These are phyloP conservation scores for Epichloe brachyelytri DNA, from an alignment of 2,329 filamentous ascomycete genomes.

Conservation along the genomic window DNA sequence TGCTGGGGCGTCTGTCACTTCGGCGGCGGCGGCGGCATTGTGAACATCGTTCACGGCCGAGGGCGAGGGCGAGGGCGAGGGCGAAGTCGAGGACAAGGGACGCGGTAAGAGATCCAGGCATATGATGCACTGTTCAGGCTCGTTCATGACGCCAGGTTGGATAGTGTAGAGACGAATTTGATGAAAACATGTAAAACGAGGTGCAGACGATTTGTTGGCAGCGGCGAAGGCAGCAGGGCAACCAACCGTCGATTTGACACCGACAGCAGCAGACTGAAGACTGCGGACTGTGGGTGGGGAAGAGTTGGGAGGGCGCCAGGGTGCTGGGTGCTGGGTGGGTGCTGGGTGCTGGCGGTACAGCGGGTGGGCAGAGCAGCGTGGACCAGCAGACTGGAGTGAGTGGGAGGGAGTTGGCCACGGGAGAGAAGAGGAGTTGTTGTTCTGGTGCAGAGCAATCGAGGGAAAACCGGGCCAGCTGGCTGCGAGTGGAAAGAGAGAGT, in stretches of 20 bases:
- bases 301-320: not conserved
- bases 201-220: slow-evolving; percentile 6
- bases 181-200: slow-evolving; percentile 34
- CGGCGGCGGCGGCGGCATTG: not conserved
- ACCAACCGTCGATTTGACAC: not conserved
- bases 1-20: slow-evolving; percentile 2
- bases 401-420: not conserved
- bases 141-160: slow-evolving; percentile 33
- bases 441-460: not conserved
- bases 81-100: slow-evolving; percentile 13
- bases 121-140: slow-evolving; percentile 56
- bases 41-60: slow-evolving; percentile 10
- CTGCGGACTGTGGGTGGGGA: not conserved
- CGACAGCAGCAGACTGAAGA: not conserved
- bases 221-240: slow-evolving; percentile 4
- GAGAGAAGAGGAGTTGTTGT: not conserved
- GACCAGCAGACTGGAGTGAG: not conserved
- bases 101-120: slow-evolving; percentile 48
- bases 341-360: not conserved
- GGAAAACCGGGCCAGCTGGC: not conserved
- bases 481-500: not conserved
- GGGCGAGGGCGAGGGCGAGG: slow-evolving; percentile 1
- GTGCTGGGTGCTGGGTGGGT: not conserved
- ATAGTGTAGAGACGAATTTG: slow-evolving; percentile 21
- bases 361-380: not conserved